These are phyloP conservation scores for Pythium coloratum DNA, from an alignment of 352 stramenopile genomes.

Conservation along the genomic window DNA sequence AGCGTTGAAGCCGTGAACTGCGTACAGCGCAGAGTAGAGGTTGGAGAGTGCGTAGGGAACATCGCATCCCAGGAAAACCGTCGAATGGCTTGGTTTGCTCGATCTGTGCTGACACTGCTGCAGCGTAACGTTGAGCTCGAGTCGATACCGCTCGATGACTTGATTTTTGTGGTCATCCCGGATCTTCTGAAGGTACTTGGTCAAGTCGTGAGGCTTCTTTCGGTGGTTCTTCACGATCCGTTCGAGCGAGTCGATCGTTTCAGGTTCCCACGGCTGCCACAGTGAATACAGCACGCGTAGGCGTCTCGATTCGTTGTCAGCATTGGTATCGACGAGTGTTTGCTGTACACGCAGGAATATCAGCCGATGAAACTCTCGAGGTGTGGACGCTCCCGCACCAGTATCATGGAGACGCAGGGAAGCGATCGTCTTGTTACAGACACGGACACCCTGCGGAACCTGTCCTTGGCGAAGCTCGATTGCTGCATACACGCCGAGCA, in stretches of 20 bases:
- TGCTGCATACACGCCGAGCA: conserved; percentile 42
- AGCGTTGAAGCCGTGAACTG: conserved; percentile 46
- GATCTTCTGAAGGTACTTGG: conserved; percentile 23
- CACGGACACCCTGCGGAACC: conserved; percentile 41
- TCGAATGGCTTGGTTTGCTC: not conserved
- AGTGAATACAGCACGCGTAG: conserved; percentile 20
- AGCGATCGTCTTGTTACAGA: conserved; percentile 54
- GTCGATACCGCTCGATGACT: conserved; percentile 39
- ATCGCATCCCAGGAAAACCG: not conserved
- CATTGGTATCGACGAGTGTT: not conserved
- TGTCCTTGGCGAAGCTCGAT: conserved; percentile 52
- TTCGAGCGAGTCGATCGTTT: conserved; percentile 34
- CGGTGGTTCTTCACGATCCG: conserved; percentile 37
- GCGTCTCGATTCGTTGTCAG: not conserved
- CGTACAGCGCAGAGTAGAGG: conserved; percentile 57
- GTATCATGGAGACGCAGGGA: not conserved
- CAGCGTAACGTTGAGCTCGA: conserved; percentile 43
- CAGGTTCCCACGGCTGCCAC: conserved; percentile 31
- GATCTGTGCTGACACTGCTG: conserved; percentile 24
- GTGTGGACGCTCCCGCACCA: not conserved
- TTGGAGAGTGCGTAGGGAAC: conserved; percentile 65
- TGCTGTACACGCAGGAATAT: conserved; percentile 47
- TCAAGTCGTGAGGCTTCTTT: conserved; percentile 27
- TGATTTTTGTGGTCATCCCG: conserved; percentile 23
- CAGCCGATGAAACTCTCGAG: conserved; percentile 48